These are phyloP conservation scores for Phytophthora quininea DNA, from an alignment of 352 stramenopile genomes.

Conservation along the genomic window DNA sequence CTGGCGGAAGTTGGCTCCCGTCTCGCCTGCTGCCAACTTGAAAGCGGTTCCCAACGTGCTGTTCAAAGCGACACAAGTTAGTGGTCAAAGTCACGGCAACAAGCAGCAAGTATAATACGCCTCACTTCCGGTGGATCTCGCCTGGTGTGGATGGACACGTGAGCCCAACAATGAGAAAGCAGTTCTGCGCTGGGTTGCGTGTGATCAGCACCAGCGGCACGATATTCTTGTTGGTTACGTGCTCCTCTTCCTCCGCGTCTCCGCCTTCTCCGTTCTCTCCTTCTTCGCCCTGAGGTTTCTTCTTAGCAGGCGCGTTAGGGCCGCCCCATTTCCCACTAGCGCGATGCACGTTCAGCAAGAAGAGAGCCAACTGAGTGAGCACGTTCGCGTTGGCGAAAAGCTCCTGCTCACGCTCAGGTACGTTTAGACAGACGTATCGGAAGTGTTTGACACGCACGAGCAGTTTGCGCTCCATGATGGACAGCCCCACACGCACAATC, in stretches of 20 bases:
- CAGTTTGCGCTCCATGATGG: conserved; percentile 94
- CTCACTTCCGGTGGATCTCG: conserved; percentile 88
- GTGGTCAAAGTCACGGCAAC: too few species aligned
- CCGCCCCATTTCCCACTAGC: conserved; percentile 95
- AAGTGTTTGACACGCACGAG: conserved; percentile 97
- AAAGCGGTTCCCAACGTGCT: conserved; percentile 94
- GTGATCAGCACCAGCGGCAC: conserved; percentile 83
- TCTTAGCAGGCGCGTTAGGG: conserved; percentile 6
- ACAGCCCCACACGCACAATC: conserved; percentile 94
- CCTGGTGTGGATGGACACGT: conserved; percentile 91
- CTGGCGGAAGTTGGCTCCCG: conserved; percentile 92
- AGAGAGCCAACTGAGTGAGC: conserved; percentile 93
- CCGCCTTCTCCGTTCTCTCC: conserved; percentile 31
- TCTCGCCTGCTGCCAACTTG: conserved; percentile 92
- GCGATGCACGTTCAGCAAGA: conserved; percentile 95
- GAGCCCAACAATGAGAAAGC: conserved; percentile 96
- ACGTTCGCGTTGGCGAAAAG: conserved; percentile 95
- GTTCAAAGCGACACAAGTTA: neutral
- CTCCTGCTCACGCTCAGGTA: conserved; percentile 79
- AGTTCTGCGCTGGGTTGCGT: conserved; percentile 89
- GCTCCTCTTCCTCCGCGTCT: conserved; percentile 41
- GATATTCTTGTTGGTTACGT: conserved; percentile 53
- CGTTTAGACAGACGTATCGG: conserved; percentile 95
- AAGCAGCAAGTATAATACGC: conserved; percentile 12
- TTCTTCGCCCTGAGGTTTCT: conserved; percentile 43